Percentiles rank a stretch among this genome's conserved stretches.
These are phyloP conservation scores for Epichloe gansuensis DNA, from an alignment of 2,329 filamentous ascomycete species.

Conservation along the genomic window DNA sequence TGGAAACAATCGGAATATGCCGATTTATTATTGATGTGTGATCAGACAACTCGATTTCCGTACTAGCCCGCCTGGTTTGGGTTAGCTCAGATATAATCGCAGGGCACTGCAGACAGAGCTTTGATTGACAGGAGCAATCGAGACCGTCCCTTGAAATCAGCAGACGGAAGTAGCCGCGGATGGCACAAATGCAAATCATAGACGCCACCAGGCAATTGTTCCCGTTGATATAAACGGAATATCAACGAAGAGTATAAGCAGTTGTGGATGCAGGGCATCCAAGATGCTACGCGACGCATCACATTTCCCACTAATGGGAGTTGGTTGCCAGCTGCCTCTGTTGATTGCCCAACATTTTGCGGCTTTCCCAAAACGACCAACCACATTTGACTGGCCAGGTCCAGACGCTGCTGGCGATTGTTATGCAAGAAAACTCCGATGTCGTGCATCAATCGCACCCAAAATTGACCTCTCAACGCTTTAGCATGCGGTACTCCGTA, in stretches of 20 bases:
- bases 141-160: background rate
- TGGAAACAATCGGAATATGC: conserved; percentile 6
- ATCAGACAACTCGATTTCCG: no score
- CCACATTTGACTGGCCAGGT: background rate
- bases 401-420: background rate
- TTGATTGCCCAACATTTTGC: background rate
- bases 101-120: background rate
- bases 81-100: background rate
- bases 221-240: no score
- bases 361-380: background rate
- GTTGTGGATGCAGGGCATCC: background rate
- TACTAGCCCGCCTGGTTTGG: no score
- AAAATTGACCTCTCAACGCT: background rate
- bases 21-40: background rate
- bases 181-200: no score
- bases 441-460: conserved; percentile 1
- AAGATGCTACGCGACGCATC: background rate
- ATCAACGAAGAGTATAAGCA: no score
- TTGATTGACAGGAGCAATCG: background rate
- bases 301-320: background rate
- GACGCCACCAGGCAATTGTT: no score
- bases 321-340: background rate
- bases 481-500: background rate
- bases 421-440: conserved; percentile 1
- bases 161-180: background rate